Evolutionary conservation across 2,329 filamentous ascomycete genomes (phyloP).

Genomic region (Leptographium radiaticola): DNA sequence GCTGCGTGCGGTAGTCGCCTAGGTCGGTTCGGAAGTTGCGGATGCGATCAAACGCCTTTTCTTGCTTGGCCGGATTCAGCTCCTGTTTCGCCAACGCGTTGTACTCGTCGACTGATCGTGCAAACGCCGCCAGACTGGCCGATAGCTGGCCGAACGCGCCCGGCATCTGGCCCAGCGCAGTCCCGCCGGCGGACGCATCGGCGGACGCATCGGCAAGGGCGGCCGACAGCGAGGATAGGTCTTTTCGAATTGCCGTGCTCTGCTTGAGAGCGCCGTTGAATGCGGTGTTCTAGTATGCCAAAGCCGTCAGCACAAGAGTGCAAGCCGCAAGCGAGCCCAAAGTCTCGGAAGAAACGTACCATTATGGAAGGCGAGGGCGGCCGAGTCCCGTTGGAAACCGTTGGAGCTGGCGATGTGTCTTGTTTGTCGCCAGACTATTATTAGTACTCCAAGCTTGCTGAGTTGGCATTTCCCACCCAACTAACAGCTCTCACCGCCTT

Average conservation of each 20-base stretch:
- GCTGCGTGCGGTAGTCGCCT: slow-evolving; percentile 61
- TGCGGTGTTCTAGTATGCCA: slow-evolving; percentile 50
- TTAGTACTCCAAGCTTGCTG: neutral
- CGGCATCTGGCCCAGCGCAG: slow-evolving; percentile 20
- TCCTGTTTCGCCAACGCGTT: slow-evolving; percentile 74
- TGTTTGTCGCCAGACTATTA: neutral
- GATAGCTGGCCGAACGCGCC: slow-evolving; percentile 51
- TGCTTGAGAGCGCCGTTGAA: slow-evolving; percentile 85
- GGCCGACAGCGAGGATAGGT: slow-evolving; percentile 33
- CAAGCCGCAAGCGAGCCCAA: neutral
- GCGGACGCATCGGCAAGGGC: slow-evolving; percentile 20
- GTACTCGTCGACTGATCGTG: slow-evolving; percentile 89
- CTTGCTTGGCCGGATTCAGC: slow-evolving; percentile 78
- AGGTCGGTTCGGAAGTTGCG: slow-evolving; percentile 78
- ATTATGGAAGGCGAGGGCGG: neutral
- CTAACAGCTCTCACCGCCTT: neutral
- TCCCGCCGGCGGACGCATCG: slow-evolving; percentile 23
- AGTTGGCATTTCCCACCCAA: neutral
- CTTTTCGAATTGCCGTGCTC: slow-evolving; percentile 65
- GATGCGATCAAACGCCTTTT: slow-evolving; percentile 76
- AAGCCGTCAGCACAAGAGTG: neutral
- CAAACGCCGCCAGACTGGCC: slow-evolving; percentile 57
- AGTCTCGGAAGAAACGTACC: neutral
- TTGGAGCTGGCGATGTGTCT: neutral
- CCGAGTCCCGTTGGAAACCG: neutral